Evolutionary conservation across 2,329 filamentous ascomycete species (phyloP).

Genomic region (Shiraia sp.): DNA sequence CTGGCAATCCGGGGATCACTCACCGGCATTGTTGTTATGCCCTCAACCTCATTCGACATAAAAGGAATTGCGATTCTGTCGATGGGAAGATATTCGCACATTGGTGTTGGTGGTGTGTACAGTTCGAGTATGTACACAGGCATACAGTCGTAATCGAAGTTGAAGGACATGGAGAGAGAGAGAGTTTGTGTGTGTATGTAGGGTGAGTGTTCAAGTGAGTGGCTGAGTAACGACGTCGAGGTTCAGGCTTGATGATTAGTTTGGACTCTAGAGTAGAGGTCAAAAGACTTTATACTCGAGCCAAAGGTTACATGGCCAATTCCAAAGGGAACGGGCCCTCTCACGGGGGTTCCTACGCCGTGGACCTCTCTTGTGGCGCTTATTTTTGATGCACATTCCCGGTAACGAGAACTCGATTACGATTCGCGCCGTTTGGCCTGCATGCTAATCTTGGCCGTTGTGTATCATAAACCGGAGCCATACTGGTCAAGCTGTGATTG

Average conservation of each 20-base stretch:
- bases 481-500: not conserved
- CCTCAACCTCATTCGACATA: constrained; percentile 32
- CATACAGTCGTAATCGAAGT: not conserved
- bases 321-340: not conserved
- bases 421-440: constrained; percentile 9
- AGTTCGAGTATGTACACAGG: not conserved
- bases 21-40: constrained; percentile 41
- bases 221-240: constrained; percentile 1
- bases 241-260: not conserved
- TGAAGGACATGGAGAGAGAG: not conserved
- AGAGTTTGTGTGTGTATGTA: too few species aligned
- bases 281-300: not conserved
- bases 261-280: not conserved
- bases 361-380: constrained; percentile 23
- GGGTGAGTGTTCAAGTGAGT: constrained; percentile 1
- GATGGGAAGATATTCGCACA: constrained; percentile 33
- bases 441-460: constrained; percentile 6
- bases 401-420: constrained; percentile 15
- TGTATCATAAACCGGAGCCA: constrained; percentile 5
- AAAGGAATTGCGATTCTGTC: constrained; percentile 29
- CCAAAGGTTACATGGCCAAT: too few species aligned
- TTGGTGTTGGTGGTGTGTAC: constrained; percentile 7
- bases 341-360: not conserved
- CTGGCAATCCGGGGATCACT: constrained; percentile 6
- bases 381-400: constrained; percentile 14